Conservation (phyloP, 805 yeast genomes). For the Ascoidea asiatica region DNA sequence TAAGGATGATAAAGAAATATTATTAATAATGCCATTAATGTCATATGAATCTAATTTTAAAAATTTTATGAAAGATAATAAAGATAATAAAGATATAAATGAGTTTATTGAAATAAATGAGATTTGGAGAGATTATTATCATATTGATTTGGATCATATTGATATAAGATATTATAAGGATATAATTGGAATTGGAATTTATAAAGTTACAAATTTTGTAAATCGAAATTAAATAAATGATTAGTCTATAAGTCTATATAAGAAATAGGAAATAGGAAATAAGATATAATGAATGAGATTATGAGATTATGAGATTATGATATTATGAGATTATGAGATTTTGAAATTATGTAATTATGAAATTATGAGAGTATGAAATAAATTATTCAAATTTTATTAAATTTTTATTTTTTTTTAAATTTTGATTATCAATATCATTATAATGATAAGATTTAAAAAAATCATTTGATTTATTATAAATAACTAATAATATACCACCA, state of each 20-base stretch:
- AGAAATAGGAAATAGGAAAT: no score
- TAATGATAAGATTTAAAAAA: conserved; percentile 51
- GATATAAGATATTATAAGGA: conserved; percentile 25
- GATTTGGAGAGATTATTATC: conserved; percentile 28
- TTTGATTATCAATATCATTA: conserved; percentile 2
- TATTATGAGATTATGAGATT: no score
- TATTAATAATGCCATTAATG: conserved; percentile 8
- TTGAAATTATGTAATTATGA: no score
- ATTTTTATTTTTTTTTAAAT: no score
- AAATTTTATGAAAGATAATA: conserved; percentile 9
- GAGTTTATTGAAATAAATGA: conserved; percentile 9
- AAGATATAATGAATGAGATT: no score
- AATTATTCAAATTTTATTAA: no score
- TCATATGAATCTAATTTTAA: conserved; percentile 14
- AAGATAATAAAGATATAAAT: conserved; percentile 5
- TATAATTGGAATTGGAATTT: not conserved
- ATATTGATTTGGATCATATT: conserved; percentile 65
- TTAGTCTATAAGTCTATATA: no score
- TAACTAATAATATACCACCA: conserved; percentile 95
- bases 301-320: no score
- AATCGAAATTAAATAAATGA: no score
- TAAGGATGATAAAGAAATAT: not conserved
- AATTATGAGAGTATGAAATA: no score
- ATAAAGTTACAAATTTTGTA: no score
- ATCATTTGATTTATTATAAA: conserved; percentile 91